A percentile compares a stretch with the other conserved stretches of the same genome.
These are phyloP conservation scores for Ilyonectria destructans DNA, from an alignment of 2,329 filamentous ascomycete genomes.

Conservation along the genomic window DNA sequence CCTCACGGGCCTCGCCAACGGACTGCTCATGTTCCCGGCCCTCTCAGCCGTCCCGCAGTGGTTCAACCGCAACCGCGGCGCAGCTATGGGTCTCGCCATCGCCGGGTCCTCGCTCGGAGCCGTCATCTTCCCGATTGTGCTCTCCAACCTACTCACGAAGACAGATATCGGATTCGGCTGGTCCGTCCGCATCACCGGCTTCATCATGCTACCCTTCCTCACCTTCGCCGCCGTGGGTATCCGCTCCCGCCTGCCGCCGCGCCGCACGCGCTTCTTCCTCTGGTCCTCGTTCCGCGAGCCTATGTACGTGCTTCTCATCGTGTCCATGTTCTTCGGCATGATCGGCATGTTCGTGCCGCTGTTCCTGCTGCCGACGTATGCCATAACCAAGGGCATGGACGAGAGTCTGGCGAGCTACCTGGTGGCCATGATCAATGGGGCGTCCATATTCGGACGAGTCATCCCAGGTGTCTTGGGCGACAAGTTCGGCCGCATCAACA, in stretches of 20 bases:
- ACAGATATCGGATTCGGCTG: constrained; percentile 64
- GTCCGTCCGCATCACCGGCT: constrained; percentile 69
- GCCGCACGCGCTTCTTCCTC: constrained; percentile 59
- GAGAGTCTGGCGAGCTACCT: constrained; percentile 75
- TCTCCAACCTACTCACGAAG: constrained; percentile 64
- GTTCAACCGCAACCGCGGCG: constrained; percentile 4
- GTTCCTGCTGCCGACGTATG: constrained; percentile 68
- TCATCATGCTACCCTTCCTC: constrained; percentile 63
- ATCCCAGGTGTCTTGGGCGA: constrained; percentile 73
- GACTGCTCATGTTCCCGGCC: constrained; percentile 1
- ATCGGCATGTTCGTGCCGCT: constrained; percentile 44
- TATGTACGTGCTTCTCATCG: constrained; percentile 37
- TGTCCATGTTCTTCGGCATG: constrained; percentile 57
- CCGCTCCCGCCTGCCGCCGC: constrained; percentile 54
- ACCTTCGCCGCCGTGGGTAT: constrained; percentile 56
- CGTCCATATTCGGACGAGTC: constrained; percentile 72
- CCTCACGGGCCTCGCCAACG: constrained; percentile 11
- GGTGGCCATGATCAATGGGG: constrained; percentile 78
- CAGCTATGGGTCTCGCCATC: constrained; percentile 31
- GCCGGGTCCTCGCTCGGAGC: constrained; percentile 11
- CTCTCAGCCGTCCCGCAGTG: constrained; percentile 2
- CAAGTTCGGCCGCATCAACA: constrained; percentile 70
- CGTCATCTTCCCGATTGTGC: constrained; percentile 62
- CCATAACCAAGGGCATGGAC: constrained; percentile 67
- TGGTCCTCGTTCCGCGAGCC: constrained; percentile 50